phyloP scores from a whole-genome alignment of 2,329 filamentous ascomycete species.

The Colletotrichum chrysophilum region DNA sequence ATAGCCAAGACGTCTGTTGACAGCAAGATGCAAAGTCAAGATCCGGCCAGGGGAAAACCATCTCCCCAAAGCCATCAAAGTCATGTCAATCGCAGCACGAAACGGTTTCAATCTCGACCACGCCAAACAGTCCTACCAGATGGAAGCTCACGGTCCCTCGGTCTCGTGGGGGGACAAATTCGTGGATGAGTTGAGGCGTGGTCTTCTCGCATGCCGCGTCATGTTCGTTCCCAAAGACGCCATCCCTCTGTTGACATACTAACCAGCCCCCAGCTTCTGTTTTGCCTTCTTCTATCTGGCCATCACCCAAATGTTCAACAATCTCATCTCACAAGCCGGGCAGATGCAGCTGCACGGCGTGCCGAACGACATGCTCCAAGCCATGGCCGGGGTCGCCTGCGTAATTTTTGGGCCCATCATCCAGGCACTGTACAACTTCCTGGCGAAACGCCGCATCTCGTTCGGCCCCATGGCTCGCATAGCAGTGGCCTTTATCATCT shows the following conservation, averaged over 20 bases:
- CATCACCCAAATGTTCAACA: slow-evolving; percentile 60
- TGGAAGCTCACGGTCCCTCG: slow-evolving; percentile 47
- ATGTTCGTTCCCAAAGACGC: slow-evolving; percentile 54
- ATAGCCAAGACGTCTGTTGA: not conserved
- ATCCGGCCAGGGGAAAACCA: slow-evolving; percentile 57
- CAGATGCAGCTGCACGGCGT: slow-evolving; percentile 57
- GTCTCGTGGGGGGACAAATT: slow-evolving; percentile 72
- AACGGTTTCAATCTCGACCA: slow-evolving; percentile 46
- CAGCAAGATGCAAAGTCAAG: slow-evolving; percentile 15
- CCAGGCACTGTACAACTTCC: slow-evolving; percentile 55
- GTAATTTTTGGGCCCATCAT: slow-evolving; percentile 60
- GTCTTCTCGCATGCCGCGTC: slow-evolving; percentile 71
- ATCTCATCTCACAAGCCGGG: slow-evolving; percentile 59
- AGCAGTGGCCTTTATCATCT: slow-evolving; percentile 52
- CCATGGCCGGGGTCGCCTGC: slow-evolving; percentile 57
- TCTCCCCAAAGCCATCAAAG: slow-evolving; percentile 60
- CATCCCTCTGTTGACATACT: not conserved
- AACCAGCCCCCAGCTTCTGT: not conserved
- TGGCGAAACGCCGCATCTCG: slow-evolving; percentile 49
- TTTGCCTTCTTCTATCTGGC: slow-evolving; percentile 34
- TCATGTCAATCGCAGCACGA: slow-evolving; percentile 36
- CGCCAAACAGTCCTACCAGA: slow-evolving; percentile 43
- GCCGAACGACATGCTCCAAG: slow-evolving; percentile 60
- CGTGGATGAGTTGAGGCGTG: slow-evolving; percentile 73
- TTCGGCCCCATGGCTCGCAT: slow-evolving; percentile 62